A percentile compares a stretch with the other conserved stretches of the same genome.
Evolutionary conservation across 1,139 yeast species (phyloP).

Genomic region (Kodamaea sp.): DNA sequence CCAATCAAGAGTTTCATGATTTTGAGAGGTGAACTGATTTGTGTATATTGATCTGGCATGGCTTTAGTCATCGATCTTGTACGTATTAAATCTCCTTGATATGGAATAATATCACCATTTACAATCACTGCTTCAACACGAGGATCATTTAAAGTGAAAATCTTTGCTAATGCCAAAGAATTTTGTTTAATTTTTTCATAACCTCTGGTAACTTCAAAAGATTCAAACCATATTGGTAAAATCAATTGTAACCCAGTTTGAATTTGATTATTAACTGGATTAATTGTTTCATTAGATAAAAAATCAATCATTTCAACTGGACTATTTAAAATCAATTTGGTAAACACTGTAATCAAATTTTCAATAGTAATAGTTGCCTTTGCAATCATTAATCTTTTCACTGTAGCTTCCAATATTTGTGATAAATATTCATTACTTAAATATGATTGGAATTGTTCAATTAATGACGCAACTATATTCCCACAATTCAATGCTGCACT

Average conservation of each 20-base stretch:
- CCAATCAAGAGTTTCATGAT: constrained; percentile 66
- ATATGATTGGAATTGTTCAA: constrained; percentile 53
- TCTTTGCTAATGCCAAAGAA: constrained; percentile 63
- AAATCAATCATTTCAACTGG: constrained; percentile 61
- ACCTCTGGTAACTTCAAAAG: constrained; percentile 80
- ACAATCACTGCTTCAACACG: constrained; percentile 53
- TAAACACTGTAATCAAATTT: constrained; percentile 71
- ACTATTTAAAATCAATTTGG: constrained; percentile 62
- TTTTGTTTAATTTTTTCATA: constrained; percentile 69
- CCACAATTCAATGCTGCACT: constrained; percentile 78
- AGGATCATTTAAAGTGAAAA: constrained; percentile 57
- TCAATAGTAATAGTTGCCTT: constrained; percentile 71
- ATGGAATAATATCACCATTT: constrained; percentile 73
- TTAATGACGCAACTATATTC: constrained; percentile 59
- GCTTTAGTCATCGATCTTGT: constrained; percentile 80
- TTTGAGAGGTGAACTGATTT: constrained; percentile 65
- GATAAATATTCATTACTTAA: constrained; percentile 50
- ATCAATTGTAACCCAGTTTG: constrained; percentile 44
- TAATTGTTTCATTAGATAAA: constrained; percentile 39
- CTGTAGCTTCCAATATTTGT: constrained; percentile 69
- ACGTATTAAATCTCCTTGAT: constrained; percentile 58
- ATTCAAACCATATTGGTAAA: constrained; percentile 74
- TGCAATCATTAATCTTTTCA: constrained; percentile 60
- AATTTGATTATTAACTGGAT: constrained; percentile 18
- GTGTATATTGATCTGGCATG: constrained; percentile 62